A percentile compares a stretch with the other conserved stretches of the same genome.
Conservation (phyloP, 2,329 filamentous ascomycete genomes). For the Chaetothyriales sp. region DNA sequence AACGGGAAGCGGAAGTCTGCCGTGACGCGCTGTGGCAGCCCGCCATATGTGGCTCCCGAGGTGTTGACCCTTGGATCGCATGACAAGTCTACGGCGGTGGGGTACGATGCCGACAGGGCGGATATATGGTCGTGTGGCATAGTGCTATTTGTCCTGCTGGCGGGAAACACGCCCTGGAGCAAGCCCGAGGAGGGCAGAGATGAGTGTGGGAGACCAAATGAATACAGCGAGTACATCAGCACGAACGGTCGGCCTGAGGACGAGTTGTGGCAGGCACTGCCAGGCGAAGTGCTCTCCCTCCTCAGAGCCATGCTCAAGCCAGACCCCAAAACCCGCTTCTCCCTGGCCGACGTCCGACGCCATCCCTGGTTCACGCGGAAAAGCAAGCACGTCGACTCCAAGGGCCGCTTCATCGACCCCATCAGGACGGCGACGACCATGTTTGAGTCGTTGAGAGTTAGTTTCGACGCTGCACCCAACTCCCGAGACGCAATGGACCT, state of each 20-base stretch:
- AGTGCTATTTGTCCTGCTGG: conserved; percentile 88
- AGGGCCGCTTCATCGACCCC: conserved; percentile 65
- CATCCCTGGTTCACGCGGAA: conserved; percentile 88
- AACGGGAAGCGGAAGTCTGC: conserved; percentile 71
- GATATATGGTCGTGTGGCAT: conserved; percentile 98
- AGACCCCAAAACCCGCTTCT: conserved; percentile 61
- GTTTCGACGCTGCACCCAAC: conserved; percentile 58
- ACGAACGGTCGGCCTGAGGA: conserved; percentile 72
- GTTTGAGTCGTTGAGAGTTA: conserved; percentile 80
- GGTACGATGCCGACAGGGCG: conserved; percentile 56
- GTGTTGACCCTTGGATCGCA: conserved; percentile 49
- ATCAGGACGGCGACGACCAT: conserved; percentile 83
- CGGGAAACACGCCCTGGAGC: conserved; percentile 97
- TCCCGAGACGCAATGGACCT: conserved; percentile 54
- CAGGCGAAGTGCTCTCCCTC: conserved; percentile 60
- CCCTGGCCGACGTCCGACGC: conserved; percentile 70
- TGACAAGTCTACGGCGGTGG: conserved; percentile 31
- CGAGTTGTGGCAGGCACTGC: conserved; percentile 70
- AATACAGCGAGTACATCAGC: conserved; percentile 75
- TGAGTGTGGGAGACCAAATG: conserved; percentile 49
- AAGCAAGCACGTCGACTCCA: conserved; percentile 61
- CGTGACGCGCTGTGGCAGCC: conserved; percentile 83
- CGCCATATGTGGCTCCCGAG: conserved; percentile 94
- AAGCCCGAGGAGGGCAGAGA: conserved; percentile 55
- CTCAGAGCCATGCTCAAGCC: conserved; percentile 88